phyloP scores from a whole-genome alignment of 441 rosid genomes.

The Breynia disticha region DNA sequence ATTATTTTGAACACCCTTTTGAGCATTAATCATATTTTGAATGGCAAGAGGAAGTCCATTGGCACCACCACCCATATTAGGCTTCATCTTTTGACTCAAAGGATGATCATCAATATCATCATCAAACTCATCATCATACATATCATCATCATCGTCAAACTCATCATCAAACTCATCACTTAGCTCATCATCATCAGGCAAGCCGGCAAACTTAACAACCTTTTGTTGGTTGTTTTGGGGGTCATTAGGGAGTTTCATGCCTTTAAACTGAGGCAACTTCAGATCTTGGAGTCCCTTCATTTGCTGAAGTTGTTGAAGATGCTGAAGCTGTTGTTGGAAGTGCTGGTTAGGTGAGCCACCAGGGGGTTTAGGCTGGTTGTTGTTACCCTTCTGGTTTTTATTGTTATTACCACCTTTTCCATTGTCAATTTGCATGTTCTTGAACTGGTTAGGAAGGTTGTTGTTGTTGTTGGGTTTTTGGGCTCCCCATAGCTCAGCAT shows the following conservation, averaged over 20 bases:
- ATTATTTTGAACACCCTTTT: conserved; percentile 28
- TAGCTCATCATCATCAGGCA: conserved; percentile 45
- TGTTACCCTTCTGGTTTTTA: conserved; percentile 37
- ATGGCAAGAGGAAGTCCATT: conserved; percentile 21
- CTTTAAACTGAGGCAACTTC: conserved; percentile 54
- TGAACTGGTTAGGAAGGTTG: conserved; percentile 38
- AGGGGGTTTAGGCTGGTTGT: conserved; percentile 32
- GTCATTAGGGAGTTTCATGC: conserved; percentile 30
- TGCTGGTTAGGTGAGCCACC: conserved; percentile 36
- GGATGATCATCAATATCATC: conserved; percentile 47
- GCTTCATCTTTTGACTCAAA: conserved; percentile 33
- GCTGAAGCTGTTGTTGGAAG: conserved; percentile 39
- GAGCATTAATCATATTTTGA: conserved; percentile 35
- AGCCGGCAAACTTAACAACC: conserved; percentile 33
- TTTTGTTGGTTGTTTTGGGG: conserved; percentile 42
- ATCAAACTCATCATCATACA: conserved; percentile 34
- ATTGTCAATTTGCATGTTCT: conserved; percentile 58
- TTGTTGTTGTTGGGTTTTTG: conserved; percentile 27
- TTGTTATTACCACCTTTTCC: conserved; percentile 35
- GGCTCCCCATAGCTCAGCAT: conserved; percentile 70
- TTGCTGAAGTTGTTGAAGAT: conserved; percentile 52
- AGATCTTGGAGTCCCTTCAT: conserved; percentile 58
- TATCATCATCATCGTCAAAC: conserved; percentile 30
- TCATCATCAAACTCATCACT: conserved; percentile 46
- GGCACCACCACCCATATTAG: conserved; percentile 34